Evolutionary conservation across 2,329 filamentous ascomycete species (phyloP), one percentile per base, ranked within the genome.

Genomic region (Hirsutella minnesotensis): DNA sequence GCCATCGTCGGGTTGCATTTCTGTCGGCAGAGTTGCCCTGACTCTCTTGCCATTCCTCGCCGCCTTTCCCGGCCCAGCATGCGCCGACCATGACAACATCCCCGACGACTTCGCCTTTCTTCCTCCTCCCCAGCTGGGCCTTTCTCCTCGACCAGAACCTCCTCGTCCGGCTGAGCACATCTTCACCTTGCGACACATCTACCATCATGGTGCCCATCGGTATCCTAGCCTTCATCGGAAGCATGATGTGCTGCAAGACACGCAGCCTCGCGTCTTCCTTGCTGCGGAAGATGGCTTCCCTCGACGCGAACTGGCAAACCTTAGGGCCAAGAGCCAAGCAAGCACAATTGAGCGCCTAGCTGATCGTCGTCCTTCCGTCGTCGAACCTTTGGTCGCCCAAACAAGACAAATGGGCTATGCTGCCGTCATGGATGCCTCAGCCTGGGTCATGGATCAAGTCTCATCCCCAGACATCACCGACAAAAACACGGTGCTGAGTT

Each of bases 121-220:
- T 16, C 66, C 68, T 29, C 60, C 68, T 27, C 60, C 61, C 1
- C 56, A n/a, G 4, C 51, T 58, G 13, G 49, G 63, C 38, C 58
- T 70, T 27, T 65, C 65, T 37, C 66, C 67, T 21, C 53, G 45
- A n/a, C 57, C 54, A 42, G 67, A 73, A 44, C 55, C 65, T 5
- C 70, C 69, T 19, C 57, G 55, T 10, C 67, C 75, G 10, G 67
- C 69, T 18, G 69, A 79, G 9, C 77, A 81, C 52, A 64, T 66
- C 30, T 81, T 82, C 67, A 79, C 73, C 7, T 75, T 98, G 44
- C 81, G 87, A 54, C 90, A 98, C 63, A 81, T 96, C 55, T 92
- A 86, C 64, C 89, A 95, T 60, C 89, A 95, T 65, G 90, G 90
- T 45, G 84, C 86, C 34, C 76, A 90, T 60, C 68, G 75, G 51